Evolutionary conservation across 495 filamentous ascomycete genomes (phyloP), one percentile per base, ranked within the genome.

Genomic region (Recurvomyces mirabilis): DNA sequence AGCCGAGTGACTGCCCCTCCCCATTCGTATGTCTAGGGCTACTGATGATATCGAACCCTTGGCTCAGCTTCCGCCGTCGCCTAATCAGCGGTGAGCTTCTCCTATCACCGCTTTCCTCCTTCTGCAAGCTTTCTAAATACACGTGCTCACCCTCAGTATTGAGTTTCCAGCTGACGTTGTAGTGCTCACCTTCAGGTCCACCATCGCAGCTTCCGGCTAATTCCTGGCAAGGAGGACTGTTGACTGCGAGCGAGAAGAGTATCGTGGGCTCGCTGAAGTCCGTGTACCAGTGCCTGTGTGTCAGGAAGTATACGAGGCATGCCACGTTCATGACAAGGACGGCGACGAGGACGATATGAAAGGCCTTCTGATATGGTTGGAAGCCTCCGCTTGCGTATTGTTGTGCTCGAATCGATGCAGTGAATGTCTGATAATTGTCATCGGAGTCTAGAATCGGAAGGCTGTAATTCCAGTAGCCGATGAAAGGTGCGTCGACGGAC

Each of bases 181-280:
- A 49, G n/a, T 43, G 38, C 31, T 43, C 40, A 11, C 46, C 46
- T 4, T 17, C n/a, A 2, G 38, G 38, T 17, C 38, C 46, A 20
- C 46, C 46, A 14, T 40, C 46, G 20, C 43, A 46, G 22, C 43
- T 41, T 1, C 82, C 81, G 2, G 66, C 60, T 17, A 86, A 47
- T 11, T 60, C 53, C 17, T 64, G 41, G 20, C 66, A 72, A 0
- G 73, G 67, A 17, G 82, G 82, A 32, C 72, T 77, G 55, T 84
- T 84, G 22, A 87, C 60, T 1, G 81, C 74, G 0, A 87, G 60
- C 1, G 76, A 60, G 56, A 87, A 87, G 0, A 85, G 60, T 48
- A 85, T 84, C 38, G 73, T 71, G 1, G 81, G 81, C 47, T 88
- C 82, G 12, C 78, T 82, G 61, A 80, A 86, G 57, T 87, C 83